A percentile compares a stretch with the other conserved stretches of the same genome.
Conservation (phyloP, 1,284 basidiomycete genomes). For the Naganishia liquefaciens region DNA sequence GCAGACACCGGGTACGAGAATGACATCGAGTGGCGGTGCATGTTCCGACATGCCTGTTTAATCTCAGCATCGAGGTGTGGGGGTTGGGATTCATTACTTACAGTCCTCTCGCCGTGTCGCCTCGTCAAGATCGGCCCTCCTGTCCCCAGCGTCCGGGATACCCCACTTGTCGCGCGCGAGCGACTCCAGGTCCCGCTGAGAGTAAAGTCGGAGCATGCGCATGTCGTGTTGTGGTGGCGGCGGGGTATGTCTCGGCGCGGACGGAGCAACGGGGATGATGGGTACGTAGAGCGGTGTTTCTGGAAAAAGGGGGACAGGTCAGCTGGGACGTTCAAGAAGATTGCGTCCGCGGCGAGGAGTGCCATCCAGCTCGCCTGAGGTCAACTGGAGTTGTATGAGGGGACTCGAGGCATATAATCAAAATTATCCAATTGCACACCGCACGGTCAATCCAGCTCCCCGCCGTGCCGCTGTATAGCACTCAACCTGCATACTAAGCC, state of each 20-base stretch:
- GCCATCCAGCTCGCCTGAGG: not conserved
- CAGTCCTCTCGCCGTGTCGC: conserved; percentile 43
- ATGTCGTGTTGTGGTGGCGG: conserved; percentile 40
- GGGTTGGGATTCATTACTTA: conserved; percentile 33
- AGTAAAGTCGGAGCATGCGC: conserved; percentile 51
- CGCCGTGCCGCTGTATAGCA: too few relatives aligned
- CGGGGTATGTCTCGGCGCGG: conserved; percentile 15
- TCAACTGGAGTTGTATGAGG: too few relatives aligned
- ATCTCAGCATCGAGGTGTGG: not conserved
- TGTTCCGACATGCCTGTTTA: conserved; percentile 38
- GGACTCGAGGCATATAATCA: too few relatives aligned
- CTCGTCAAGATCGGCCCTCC: conserved; percentile 35
- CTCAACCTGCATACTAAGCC: too few relatives aligned
- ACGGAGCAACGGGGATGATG: conserved; percentile 24
- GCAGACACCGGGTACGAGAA: conserved; percentile 51
- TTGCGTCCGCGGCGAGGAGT: not conserved
- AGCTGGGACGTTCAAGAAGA: not conserved
- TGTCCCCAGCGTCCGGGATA: conserved; percentile 49
- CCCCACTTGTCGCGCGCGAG: conserved; percentile 53
- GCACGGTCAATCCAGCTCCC: too few relatives aligned
- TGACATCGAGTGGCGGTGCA: conserved; percentile 42
- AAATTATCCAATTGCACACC: too few relatives aligned
- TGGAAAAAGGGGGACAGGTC: not conserved
- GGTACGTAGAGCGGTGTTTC: conserved; percentile 31
- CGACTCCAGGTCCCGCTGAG: conserved; percentile 40